Conservation (phyloP, 345 rosid species). For the Carallia brachiata region DNA sequence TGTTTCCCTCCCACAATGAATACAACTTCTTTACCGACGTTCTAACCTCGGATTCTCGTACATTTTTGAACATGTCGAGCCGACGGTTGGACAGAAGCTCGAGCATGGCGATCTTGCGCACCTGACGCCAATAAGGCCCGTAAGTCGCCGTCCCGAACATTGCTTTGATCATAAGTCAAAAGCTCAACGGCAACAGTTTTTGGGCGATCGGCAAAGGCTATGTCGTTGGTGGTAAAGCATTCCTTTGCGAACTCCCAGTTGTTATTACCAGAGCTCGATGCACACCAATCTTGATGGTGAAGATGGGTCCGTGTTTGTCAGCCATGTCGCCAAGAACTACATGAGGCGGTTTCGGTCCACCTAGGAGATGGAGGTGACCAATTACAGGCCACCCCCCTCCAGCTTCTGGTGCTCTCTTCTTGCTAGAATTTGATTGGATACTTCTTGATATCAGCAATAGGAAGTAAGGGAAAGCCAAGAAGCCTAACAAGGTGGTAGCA, state of each 20-base stretch:
- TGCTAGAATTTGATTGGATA: background rate
- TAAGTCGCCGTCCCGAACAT: conserved; percentile 24
- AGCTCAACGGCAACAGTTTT: conserved; percentile 7
- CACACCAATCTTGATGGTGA: conserved; percentile 33
- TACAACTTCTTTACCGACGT: conserved; percentile 5
- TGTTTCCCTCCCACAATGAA: background rate
- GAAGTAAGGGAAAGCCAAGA: background rate
- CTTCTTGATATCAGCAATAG: background rate
- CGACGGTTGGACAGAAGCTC: conserved; percentile 40
- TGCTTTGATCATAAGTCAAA: conserved; percentile 20
- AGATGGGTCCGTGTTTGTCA: conserved; percentile 32
- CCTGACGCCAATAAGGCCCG: conserved; percentile 34
- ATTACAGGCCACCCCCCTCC: conserved; percentile 13
- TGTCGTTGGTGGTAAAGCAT: conserved; percentile 36
- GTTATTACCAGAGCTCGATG: conserved; percentile 23
- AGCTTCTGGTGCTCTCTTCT: background rate
- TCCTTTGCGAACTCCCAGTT: conserved; percentile 30
- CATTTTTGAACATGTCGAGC: conserved; percentile 22
- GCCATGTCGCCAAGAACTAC: conserved; percentile 31
- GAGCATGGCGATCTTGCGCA: conserved; percentile 21
- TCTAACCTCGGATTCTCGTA: conserved; percentile 16
- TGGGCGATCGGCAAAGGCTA: conserved; percentile 26
- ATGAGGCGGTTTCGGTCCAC: conserved; percentile 28
- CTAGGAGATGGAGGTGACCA: conserved; percentile 16
- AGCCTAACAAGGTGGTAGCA: background rate